phyloP scores from a whole-genome alignment of 495 filamentous ascomycete genomes.

The Sporormia fimetaria region DNA sequence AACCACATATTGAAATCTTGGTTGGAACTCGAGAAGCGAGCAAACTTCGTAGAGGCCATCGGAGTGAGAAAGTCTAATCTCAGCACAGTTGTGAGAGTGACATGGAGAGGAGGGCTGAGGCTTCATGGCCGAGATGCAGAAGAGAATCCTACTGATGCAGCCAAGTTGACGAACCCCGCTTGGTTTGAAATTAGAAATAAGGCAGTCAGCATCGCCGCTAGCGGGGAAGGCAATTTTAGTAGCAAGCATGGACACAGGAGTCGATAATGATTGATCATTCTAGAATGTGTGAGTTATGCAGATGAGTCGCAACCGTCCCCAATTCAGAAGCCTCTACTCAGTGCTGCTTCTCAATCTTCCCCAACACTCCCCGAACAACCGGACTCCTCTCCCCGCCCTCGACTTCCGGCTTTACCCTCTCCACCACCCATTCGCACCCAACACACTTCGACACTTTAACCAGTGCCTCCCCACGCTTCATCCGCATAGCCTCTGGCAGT shows the following conservation, averaged over 20 bases:
- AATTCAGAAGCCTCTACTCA: neutral
- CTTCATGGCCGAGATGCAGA: neutral
- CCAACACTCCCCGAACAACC: constrained; percentile 15
- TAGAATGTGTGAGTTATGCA: too few relatives aligned
- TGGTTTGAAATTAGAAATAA: neutral
- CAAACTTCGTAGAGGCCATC: neutral
- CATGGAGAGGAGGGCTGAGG: neutral
- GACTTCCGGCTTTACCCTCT: constrained; percentile 16
- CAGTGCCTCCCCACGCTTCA: constrained; percentile 24
- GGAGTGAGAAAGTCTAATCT: too few relatives aligned
- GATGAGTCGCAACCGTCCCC: neutral
- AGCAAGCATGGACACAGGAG: neutral
- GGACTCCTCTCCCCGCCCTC: constrained; percentile 21
- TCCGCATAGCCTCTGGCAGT: constrained; percentile 22
- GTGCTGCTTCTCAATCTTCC: neutral
- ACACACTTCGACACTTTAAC: constrained; percentile 10
- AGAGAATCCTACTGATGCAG: too few relatives aligned
- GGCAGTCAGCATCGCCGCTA: neutral
- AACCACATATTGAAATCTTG: too few relatives aligned
- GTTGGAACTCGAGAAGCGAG: neutral
- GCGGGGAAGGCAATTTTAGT: neutral
- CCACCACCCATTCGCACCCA: constrained; percentile 9
- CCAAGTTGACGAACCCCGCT: neutral
- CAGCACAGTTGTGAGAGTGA: neutral
- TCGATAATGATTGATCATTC: too few relatives aligned